These are phyloP conservation scores for Teunomyces panamensis DNA, from an alignment of 805 yeast genomes.

Conservation along the genomic window DNA sequence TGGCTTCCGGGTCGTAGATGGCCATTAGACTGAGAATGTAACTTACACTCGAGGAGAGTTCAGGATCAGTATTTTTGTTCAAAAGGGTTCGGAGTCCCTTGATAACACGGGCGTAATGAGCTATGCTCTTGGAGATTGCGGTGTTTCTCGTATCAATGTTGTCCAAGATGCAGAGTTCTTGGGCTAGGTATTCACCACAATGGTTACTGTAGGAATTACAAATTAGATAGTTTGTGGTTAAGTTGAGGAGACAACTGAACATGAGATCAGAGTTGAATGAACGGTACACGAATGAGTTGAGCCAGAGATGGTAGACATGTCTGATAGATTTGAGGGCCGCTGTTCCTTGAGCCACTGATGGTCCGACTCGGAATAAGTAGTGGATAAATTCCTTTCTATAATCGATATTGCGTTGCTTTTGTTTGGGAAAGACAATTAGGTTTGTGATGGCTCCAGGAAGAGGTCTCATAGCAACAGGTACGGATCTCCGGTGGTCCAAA, in stretches of 20 bases:
- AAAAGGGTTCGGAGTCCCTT: slow-evolving; percentile 28
- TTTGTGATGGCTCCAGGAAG: not conserved
- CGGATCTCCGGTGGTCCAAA: not conserved
- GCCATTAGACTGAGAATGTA: slow-evolving; percentile 39
- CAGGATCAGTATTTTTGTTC: slow-evolving; percentile 27
- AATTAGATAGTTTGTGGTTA: slow-evolving; percentile 37
- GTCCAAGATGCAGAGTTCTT: not conserved
- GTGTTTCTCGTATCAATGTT: slow-evolving; percentile 20
- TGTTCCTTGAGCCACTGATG: slow-evolving; percentile 16
- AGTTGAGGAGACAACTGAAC: slow-evolving; percentile 37
- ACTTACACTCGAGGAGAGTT: slow-evolving; percentile 31
- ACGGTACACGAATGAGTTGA: slow-evolving; percentile 27
- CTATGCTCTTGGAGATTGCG: slow-evolving; percentile 30
- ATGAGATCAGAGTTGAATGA: slow-evolving; percentile 23
- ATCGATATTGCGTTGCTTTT: not conserved
- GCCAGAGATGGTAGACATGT: slow-evolving; percentile 30
- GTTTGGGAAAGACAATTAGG: not conserved
- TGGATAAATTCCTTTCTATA: not conserved
- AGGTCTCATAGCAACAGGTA: not conserved
- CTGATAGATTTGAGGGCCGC: slow-evolving; percentile 28
- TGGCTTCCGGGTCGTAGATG: slow-evolving; percentile 43
- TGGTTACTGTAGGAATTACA: slow-evolving; percentile 22
- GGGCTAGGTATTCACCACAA: not conserved
- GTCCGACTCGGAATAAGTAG: not conserved
- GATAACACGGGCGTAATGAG: slow-evolving; percentile 35